Conservation (phyloP, 2,329 filamentous ascomycete species). For the Gremmenia infestans region DNA sequence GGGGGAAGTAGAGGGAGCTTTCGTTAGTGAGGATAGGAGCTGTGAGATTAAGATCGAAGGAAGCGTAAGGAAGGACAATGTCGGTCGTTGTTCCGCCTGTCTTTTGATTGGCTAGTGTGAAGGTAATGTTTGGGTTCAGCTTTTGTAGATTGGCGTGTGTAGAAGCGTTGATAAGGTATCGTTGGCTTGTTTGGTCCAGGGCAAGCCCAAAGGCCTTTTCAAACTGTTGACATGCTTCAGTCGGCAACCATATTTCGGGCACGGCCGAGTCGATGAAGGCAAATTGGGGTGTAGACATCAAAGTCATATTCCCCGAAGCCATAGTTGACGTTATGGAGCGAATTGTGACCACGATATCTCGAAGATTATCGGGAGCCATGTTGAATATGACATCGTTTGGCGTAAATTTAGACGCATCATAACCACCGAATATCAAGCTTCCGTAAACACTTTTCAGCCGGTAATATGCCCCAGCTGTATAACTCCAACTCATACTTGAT, state of each 20-base stretch:
- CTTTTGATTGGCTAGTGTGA: constrained; percentile 24
- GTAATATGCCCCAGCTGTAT: constrained; percentile 38
- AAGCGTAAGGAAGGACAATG: constrained; percentile 26
- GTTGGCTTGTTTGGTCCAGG: constrained; percentile 24
- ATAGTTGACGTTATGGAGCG: constrained; percentile 34
- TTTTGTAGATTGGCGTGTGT: constrained; percentile 24
- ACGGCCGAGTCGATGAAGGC: constrained; percentile 32
- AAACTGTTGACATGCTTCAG: constrained; percentile 29
- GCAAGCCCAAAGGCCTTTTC: constrained; percentile 31
- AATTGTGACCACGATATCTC: constrained; percentile 36
- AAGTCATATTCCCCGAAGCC: constrained; percentile 12
- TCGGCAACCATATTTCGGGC: constrained; percentile 33
- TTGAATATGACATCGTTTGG: constrained; percentile 35
- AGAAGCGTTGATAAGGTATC: constrained; percentile 30
- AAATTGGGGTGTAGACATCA: constrained; percentile 20
- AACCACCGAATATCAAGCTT: constrained; percentile 38
- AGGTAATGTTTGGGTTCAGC: constrained; percentile 28
- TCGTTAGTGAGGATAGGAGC: constrained; percentile 16
- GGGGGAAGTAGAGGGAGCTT: constrained; percentile 25
- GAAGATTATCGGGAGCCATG: constrained; percentile 36
- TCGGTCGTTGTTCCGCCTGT: constrained; percentile 17
- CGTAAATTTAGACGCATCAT: constrained; percentile 36
- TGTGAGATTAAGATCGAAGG: constrained; percentile 24
- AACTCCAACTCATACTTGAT: constrained; percentile 38
- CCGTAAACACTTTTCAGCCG: constrained; percentile 33